Evolutionary conservation across 495 filamentous ascomycete species (phyloP).

Genomic region (Thozetella sp.): DNA sequence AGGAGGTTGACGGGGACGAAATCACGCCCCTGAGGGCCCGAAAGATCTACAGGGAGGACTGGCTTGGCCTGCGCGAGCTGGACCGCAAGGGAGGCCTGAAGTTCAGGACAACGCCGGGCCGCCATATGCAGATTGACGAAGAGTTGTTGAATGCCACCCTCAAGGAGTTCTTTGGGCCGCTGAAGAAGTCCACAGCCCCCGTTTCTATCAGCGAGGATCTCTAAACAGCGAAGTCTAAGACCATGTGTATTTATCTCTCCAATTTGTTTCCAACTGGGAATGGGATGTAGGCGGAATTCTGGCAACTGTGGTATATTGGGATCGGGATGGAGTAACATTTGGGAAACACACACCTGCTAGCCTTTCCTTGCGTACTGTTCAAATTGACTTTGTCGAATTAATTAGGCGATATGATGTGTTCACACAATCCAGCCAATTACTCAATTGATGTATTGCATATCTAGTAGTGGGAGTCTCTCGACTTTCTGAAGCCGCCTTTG

Average conservation of each 20-base stretch:
- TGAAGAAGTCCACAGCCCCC: constrained; percentile 26
- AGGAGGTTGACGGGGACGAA: constrained; percentile 75
- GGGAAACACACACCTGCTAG: no score
- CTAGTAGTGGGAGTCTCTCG: no score
- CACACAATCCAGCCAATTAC: no score
- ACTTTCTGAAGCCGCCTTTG: no score
- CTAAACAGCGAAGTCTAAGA: not conserved
- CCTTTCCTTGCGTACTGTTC: no score
- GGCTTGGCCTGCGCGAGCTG: constrained; percentile 82
- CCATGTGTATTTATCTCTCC: not conserved
- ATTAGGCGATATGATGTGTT: no score
- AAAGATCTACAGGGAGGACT: constrained; percentile 85
- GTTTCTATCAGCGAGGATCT: constrained; percentile 7
- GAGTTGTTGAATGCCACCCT: constrained; percentile 68
- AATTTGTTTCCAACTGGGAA: no score
- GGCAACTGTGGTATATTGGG: no score
- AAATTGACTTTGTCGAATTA: no score
- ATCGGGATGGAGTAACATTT: no score
- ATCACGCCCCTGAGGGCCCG: constrained; percentile 71
- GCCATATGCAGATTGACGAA: constrained; percentile 83
- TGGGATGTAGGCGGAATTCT: not conserved
- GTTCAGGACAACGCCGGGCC: constrained; percentile 70
- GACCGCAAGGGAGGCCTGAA: constrained; percentile 79
- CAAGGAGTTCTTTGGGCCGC: constrained; percentile 68
- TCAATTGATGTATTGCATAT: no score